Conservation (phyloP, 78 protist genomes). For the Dictyostelium firmibasis region DNA sequence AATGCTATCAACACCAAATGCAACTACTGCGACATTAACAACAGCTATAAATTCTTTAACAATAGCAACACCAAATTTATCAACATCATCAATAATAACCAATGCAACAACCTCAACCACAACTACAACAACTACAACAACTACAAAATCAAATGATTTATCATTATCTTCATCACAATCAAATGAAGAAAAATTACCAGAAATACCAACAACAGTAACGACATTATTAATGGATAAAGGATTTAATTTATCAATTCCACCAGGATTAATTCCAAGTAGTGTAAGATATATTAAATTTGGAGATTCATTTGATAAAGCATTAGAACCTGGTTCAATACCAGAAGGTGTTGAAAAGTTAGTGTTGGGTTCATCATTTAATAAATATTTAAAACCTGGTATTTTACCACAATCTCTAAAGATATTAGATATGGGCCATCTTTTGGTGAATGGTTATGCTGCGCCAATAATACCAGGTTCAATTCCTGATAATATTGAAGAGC, state of each 20-base stretch:
- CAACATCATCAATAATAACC: neutral
- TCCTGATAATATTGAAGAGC: neutral
- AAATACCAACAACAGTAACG: neutral
- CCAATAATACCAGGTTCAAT: neutral
- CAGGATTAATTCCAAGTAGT: neutral
- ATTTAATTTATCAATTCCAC: neutral
- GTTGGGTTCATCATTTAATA: neutral
- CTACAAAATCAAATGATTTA: neutral
- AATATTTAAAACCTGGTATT: slow-evolving; percentile 8
- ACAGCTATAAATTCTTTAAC: neutral
- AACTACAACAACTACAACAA: neutral
- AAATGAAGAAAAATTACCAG: neutral
- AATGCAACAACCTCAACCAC: neutral
- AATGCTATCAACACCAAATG: neutral
- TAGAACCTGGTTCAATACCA: neutral
- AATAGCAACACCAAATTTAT: neutral
- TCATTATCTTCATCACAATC: neutral
- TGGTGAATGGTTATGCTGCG: neutral
- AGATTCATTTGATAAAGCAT: neutral
- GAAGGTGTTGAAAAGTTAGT: neutral
- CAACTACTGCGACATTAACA: neutral
- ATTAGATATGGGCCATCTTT: neutral
- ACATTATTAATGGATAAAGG: neutral
- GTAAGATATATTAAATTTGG: neutral
- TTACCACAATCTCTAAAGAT: neutral